Evolutionary conservation across 805 yeast genomes (phyloP).

Genomic region (Saccharomycopsis fibuligera): DNA sequence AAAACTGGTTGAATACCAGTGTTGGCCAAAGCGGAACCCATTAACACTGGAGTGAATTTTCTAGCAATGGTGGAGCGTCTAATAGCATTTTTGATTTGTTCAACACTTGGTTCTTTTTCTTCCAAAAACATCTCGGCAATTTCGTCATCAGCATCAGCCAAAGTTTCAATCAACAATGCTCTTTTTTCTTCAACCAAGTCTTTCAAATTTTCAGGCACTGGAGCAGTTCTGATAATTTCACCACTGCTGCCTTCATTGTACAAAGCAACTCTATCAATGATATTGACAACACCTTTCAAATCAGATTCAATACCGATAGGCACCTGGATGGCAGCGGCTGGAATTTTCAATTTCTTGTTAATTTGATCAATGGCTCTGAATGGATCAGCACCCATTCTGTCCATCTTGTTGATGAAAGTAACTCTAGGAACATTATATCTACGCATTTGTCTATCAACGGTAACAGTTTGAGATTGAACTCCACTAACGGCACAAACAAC

Average conservation of each 20-base stretch:
- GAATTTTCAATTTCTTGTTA: conserved; percentile 76
- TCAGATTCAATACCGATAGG: conserved; percentile 93
- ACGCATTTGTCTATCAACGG: conserved; percentile 98
- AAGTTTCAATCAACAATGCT: conserved; percentile 75
- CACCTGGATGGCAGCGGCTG: conserved; percentile 97
- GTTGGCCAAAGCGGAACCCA: conserved; percentile 98
- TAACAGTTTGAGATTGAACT: conserved; percentile 96
- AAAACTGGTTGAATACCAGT: conserved; percentile 90
- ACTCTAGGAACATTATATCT: conserved; percentile 95
- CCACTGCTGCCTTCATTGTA: conserved; percentile 91
- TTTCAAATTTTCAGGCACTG: conserved; percentile 70
- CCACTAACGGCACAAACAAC: conserved; percentile 99
- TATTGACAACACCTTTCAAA: conserved; percentile 83
- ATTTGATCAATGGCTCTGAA: conserved; percentile 91
- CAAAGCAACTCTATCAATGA: conserved; percentile 78
- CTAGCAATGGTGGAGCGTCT: conserved; percentile 94
- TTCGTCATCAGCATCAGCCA: conserved; percentile 97
- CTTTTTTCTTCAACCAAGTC: conserved; percentile 90
- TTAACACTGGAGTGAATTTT: conserved; percentile 96
- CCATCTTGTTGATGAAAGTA: conserved; percentile 97
- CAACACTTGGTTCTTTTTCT: conserved; percentile 79
- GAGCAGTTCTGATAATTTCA: conserved; percentile 57
- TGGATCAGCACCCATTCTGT: conserved; percentile 98
- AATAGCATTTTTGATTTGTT: conserved; percentile 82
- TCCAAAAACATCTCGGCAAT: conserved; percentile 90